Evolutionary conservation across 2,329 filamentous ascomycete genomes (phyloP).

Genomic region (Trematosphaeria pertusa): DNA sequence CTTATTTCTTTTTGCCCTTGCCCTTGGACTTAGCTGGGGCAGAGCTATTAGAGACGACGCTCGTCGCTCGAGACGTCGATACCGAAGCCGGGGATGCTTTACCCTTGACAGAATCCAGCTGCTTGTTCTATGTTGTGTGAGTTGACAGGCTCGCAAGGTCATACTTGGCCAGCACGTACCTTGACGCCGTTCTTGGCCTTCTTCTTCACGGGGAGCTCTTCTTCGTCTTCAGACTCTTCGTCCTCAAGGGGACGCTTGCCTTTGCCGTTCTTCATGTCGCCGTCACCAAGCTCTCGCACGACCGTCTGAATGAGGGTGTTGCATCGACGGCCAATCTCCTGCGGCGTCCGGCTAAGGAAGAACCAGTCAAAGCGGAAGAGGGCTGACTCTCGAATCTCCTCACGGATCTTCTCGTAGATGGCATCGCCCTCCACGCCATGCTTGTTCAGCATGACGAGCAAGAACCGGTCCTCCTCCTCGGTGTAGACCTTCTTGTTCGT

Average conservation of each 20-base stretch:
- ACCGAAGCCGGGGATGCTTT: constrained; percentile 76
- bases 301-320: constrained; percentile 94
- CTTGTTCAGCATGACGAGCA: constrained; percentile 91
- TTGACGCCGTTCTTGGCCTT: constrained; percentile 89
- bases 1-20: constrained; percentile 59
- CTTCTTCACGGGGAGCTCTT: constrained; percentile 88
- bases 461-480: constrained; percentile 95
- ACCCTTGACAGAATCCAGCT: constrained; percentile 85
- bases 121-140: constrained; percentile 75
- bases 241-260: constrained; percentile 79
- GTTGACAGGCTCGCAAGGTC: constrained; percentile 25
- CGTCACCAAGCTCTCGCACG: constrained; percentile 84
- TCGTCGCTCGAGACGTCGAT: constrained; percentile 82
- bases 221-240: constrained; percentile 80
- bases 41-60: constrained; percentile 79
- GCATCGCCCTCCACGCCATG: constrained; percentile 90
- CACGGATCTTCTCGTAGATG: constrained; percentile 92
- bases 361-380: constrained; percentile 99
- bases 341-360: constrained; percentile 91
- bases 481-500: constrained; percentile 99
- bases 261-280: constrained; percentile 67
- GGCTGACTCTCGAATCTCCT: constrained; percentile 93
- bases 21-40: constrained; percentile 54
- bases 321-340: constrained; percentile 90
- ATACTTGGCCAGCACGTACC: constrained; percentile 71